These are phyloP conservation scores for Litchi chinensis DNA, from an alignment of 345 rosid species.

Conservation along the genomic window DNA sequence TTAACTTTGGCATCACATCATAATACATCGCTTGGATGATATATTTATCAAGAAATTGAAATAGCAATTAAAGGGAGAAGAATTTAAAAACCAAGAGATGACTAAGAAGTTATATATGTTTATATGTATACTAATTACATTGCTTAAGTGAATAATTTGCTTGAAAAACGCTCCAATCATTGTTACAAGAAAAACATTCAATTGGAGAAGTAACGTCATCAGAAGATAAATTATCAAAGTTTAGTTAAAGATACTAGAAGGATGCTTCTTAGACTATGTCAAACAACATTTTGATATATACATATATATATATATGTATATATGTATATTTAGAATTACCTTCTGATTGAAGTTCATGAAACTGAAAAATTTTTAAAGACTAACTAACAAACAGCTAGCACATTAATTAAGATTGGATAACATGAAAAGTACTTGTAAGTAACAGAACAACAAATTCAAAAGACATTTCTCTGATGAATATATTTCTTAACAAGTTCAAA, in stretches of 20 bases:
- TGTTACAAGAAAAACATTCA: slow-evolving; percentile 30
- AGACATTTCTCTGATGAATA: no score
- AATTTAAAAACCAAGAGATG: not conserved
- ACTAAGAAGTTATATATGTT: not conserved
- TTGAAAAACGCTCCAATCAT: slow-evolving; percentile 24
- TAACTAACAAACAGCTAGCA: not conserved
- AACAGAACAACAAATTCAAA: not conserved
- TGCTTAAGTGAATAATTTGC: slow-evolving; percentile 18
- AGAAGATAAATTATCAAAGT: not conserved
- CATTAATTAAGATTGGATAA: not conserved
- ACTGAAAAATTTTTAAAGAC: not conserved
- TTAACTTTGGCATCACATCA: slow-evolving; percentile 11
- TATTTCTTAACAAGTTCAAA: no score
- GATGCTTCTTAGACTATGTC: not conserved
- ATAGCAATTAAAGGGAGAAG: not conserved
- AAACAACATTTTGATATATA: not conserved
- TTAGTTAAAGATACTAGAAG: not conserved
- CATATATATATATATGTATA: no score
- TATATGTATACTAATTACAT: not conserved
- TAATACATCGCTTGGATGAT: not conserved
- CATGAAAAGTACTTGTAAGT: not conserved
- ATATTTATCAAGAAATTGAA: slow-evolving; percentile 14
- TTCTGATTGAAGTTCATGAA: not conserved
- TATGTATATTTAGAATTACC: not conserved
- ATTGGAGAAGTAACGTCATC: slow-evolving; percentile 1